These are phyloP conservation scores for Triticum timopheevii DNA, from an alignment of 176 grass and related monocot species.

Conservation along the genomic window DNA sequence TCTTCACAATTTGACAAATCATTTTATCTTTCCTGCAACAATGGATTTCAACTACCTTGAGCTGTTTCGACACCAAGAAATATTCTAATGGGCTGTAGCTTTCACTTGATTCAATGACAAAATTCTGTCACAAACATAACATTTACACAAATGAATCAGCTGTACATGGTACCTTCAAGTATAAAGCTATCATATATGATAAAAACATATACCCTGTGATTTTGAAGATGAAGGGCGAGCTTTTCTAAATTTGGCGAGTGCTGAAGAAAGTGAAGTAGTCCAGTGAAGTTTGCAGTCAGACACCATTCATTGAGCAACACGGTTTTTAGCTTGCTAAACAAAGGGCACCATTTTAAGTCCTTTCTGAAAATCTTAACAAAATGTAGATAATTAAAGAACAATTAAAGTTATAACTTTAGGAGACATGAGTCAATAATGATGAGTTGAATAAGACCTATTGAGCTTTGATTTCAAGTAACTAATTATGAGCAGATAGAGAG, in stretches of 20 bases:
- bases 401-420: not conserved
- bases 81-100: not conserved
- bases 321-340: not conserved
- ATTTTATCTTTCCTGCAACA: not conserved
- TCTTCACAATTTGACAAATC: not conserved
- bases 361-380: not conserved
- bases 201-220: not conserved
- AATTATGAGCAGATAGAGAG: too few species aligned
- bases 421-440: too few species aligned
- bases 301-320: not conserved
- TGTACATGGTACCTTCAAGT: not conserved
- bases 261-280: not conserved
- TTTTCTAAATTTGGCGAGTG: not conserved
- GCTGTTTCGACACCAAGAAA: not conserved
- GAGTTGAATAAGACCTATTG: too few species aligned
- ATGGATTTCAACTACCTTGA: not conserved
- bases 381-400: not conserved
- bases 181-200: not conserved
- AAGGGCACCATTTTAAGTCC: not conserved
- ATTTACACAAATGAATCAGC: not conserved
- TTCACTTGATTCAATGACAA: not conserved
- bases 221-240: not conserved
- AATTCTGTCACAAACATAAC: not conserved
- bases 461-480: too few species aligned
- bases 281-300: not conserved